Base-by-base conservation (phyloP, 2,329 filamentous ascomycete species). In the Arthroderma sp. region DNA sequence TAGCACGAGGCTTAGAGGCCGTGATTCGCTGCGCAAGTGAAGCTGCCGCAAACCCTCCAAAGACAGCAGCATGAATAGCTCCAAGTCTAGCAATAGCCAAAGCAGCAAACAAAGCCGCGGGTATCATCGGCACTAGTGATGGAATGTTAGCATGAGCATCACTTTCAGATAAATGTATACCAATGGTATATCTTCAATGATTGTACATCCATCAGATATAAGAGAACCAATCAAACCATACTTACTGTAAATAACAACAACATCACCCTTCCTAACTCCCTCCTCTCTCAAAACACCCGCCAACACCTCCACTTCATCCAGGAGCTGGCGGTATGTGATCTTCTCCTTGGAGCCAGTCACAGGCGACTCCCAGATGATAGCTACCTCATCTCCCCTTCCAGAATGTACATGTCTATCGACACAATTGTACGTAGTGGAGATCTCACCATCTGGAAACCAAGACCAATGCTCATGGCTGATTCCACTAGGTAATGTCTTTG, bases 371-470 rank as follows among this genome's bases (percentile, higher is more conserved):
- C 84, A 95, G 54, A 83, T 77, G 47, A 96, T 83, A 22, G 88
- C 89, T 0, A 80, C 72, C 41, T 74, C 67, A 38, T 81, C 72
- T 9, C 87, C 87, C 52, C 80, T 71, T n/a, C 88, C 85, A 4
- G 76, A 77, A 32, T 75, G 67, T n/a, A 95, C 86, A 64, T 95
- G 88, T 9, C 88, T 74, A 63, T 94, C 87, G 9, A 95, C 69
- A 59, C 86, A 93, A 61, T 95, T 96, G 69, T 86, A 94, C 53
- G 83, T 86, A 0, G 86, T 94, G 34, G 83, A 91, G 53, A 96
- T 84, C 66, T 91, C 80, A 50, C 88, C 89, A 50, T 79, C 85
- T 0, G 84, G 77, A 54, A 94, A 95, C 89, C 89, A 96, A 50
- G 78, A 76, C 87, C 88, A 95, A 57, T 83, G 79, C 36, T 78